Base-by-base conservation (phyloP, 352 stramenopile species). In the Globisporangium orthogonon region DNA sequence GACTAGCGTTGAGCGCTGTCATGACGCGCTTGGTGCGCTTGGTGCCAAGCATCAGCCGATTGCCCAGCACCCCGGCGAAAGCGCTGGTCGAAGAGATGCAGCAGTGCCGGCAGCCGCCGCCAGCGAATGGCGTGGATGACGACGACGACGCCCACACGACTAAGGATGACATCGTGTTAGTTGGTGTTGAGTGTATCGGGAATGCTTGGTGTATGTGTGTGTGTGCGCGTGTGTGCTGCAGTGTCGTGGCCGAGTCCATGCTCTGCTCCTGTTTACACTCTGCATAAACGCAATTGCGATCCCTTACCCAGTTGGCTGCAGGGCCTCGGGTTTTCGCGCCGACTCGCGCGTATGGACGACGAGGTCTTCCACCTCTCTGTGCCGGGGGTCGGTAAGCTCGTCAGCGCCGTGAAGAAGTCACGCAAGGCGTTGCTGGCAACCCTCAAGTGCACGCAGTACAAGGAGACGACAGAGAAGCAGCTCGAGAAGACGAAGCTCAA, bases 401-500 rank as follows among this genome's bases (percentile, higher is more conserved):
- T 86, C 18, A 79, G 63, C 17, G 66, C 76, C 0, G 66, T 89
- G 4, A 83, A 73, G 58, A 89, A 89, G 58, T 78, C 74, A 17
- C 72, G 78, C 28, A 58, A 62, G 30, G 31, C 53, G 45, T 64
- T 89, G 31, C 23, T 81, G 15, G 51, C 57, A 14, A 67, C 66
- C 15, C 56, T 89, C 41, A 83, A 83, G 61, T 76, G 76, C 54
- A 76, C 72, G 18, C 75, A 76, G 54, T 87, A 83, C 60, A 86
- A 83, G 56, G 76, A 87, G 46, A 59, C 73, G n/a, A 62, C 71
- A 7, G 76, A 87, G 55, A 63, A 72, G 45, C 76, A 87, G 65
- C 65, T 89, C 51, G 76, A 83, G 61, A 83, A 87, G 57, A 50
- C 60, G 51, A 87, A 81, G 50, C 62, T 81, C n/a, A 74, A 70